A percentile compares a stretch with the other conserved stretches of the same genome.
These are phyloP conservation scores for Aspergillus sparsus DNA, from an alignment of 495 filamentous ascomycete species.

Conservation along the genomic window DNA sequence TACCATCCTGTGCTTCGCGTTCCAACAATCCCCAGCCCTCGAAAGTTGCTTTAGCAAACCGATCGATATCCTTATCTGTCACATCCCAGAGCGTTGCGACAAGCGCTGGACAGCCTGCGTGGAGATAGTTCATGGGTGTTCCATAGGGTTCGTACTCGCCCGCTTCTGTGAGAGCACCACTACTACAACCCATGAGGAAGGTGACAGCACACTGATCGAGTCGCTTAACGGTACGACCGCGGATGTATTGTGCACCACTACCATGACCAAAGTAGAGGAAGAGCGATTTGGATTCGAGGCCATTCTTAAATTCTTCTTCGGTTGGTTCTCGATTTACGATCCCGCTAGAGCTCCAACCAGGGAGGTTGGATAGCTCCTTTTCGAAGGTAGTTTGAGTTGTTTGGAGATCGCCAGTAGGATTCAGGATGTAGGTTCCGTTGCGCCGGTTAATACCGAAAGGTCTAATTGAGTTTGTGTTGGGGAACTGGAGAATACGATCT, in stretches of 20 bases:
- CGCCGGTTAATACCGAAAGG: slow-evolving; percentile 52
- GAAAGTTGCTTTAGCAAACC: slow-evolving; percentile 74
- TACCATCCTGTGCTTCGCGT: slow-evolving; percentile 9
- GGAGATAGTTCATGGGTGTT: slow-evolving; percentile 85
- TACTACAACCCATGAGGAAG: slow-evolving; percentile 90
- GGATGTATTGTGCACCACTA: slow-evolving; percentile 91
- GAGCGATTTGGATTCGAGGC: slow-evolving; percentile 61
- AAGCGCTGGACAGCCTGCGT: slow-evolving; percentile 78
- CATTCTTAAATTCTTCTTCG: slow-evolving; percentile 71
- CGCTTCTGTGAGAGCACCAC: slow-evolving; percentile 71
- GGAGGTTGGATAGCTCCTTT: slow-evolving; percentile 54
- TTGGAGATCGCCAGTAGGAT: slow-evolving; percentile 78
- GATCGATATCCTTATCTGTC: slow-evolving; percentile 94
- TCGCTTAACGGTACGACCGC: slow-evolving; percentile 72
- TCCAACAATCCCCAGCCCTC: slow-evolving; percentile 80
- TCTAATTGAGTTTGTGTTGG: slow-evolving; percentile 30
- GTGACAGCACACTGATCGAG: slow-evolving; percentile 77
- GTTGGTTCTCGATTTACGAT: slow-evolving; percentile 67
- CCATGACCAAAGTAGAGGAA: slow-evolving; percentile 96
- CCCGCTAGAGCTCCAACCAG: slow-evolving; percentile 55
- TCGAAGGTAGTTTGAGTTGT: slow-evolving; percentile 78
- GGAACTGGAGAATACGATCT: slow-evolving; percentile 60
- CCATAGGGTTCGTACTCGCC: slow-evolving; percentile 90
- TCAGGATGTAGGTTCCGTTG: slow-evolving; percentile 82
- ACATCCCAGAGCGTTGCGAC: slow-evolving; percentile 96